Conservation (phyloP, 2,329 filamentous ascomycete species). For the Botrytis cinerea region DNA sequence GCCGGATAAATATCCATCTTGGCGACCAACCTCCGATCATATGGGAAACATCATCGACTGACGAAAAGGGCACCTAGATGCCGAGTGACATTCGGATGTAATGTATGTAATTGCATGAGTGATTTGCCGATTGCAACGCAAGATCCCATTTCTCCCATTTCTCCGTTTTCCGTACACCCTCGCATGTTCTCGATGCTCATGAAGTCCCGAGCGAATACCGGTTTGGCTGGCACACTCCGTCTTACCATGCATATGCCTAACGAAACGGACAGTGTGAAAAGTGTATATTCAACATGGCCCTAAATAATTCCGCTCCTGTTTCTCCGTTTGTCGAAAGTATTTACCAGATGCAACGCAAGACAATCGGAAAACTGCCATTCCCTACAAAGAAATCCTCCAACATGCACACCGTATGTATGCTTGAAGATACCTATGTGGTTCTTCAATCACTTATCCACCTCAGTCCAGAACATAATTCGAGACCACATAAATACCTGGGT, state of each 20-base stretch:
- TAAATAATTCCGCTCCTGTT: background rate
- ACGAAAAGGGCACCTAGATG: constrained; percentile 7
- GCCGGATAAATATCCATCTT: constrained; percentile 10
- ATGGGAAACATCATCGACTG: constrained; percentile 4
- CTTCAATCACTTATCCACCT: constrained; percentile 8
- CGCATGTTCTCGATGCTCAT: background rate
- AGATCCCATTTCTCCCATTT: constrained; percentile 4
- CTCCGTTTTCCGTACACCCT: constrained; percentile 9
- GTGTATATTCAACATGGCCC: background rate
- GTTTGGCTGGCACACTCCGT: constrained; percentile 12
- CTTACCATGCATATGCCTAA: background rate
- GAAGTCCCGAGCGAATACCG: constrained; percentile 10
- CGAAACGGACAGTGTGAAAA: background rate
- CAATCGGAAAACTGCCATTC: background rate
- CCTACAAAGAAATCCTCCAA: background rate
- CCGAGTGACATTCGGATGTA: constrained; percentile 20
- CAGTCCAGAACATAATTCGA: constrained; percentile 1
- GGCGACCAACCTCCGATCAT: constrained; percentile 3
- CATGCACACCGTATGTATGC: background rate
- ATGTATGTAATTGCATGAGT: constrained; percentile 22
- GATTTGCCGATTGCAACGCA: constrained; percentile 15
- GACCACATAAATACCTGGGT: constrained; percentile 7
- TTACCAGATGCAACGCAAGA: background rate
- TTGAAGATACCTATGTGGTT: background rate
- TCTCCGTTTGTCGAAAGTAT: background rate